A percentile compares a stretch with the other conserved stretches of the same genome.
Evolutionary conservation across 2,329 filamentous ascomycete genomes (phyloP).

Genomic region (Colletotrichum orbiculare): DNA sequence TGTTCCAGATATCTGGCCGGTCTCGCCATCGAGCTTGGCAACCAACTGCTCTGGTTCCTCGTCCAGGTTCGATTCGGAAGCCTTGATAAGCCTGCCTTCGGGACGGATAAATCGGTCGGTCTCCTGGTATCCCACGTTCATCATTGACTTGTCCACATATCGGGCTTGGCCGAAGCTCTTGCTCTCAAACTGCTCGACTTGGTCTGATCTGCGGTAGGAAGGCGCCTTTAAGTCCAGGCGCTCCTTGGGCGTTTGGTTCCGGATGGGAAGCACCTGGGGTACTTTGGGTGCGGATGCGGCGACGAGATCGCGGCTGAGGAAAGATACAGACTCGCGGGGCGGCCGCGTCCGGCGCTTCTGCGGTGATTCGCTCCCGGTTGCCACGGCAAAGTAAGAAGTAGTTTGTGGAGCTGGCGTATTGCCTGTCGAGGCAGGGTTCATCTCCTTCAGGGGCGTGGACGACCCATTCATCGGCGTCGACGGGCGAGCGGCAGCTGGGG

Average conservation of each 20-base stretch:
- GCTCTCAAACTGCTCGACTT: slow-evolving; percentile 84
- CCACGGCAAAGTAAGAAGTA: slow-evolving; percentile 45
- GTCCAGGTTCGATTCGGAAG: slow-evolving; percentile 67
- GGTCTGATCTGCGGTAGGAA: slow-evolving; percentile 79
- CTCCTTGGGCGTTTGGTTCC: slow-evolving; percentile 84
- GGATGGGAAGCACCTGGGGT: slow-evolving; percentile 77
- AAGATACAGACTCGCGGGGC: slow-evolving; percentile 61
- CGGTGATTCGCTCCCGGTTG: slow-evolving; percentile 50
- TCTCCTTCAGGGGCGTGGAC: slow-evolving; percentile 59
- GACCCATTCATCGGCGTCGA: slow-evolving; percentile 55
- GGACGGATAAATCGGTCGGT: slow-evolving; percentile 88
- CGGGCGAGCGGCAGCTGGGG: slow-evolving; percentile 46
- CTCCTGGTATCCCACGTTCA: slow-evolving; percentile 94
- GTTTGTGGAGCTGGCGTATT: slow-evolving; percentile 55
- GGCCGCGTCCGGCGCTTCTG: slow-evolving; percentile 58
- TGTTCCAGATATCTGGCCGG: slow-evolving; percentile 56
- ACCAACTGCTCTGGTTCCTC: slow-evolving; percentile 65
- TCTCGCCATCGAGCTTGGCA: slow-evolving; percentile 68
- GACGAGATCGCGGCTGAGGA: slow-evolving; percentile 62
- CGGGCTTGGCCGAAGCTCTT: slow-evolving; percentile 86
- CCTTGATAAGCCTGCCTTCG: slow-evolving; percentile 76
- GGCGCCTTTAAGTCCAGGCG: slow-evolving; percentile 81
- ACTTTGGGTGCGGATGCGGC: slow-evolving; percentile 60
- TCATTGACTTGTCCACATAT: slow-evolving; percentile 97
- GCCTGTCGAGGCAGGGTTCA: slow-evolving; percentile 55